These are phyloP conservation scores for Chlorella sp. DNA, from an alignment of 139 green algal genomes.

Conservation along the genomic window DNA sequence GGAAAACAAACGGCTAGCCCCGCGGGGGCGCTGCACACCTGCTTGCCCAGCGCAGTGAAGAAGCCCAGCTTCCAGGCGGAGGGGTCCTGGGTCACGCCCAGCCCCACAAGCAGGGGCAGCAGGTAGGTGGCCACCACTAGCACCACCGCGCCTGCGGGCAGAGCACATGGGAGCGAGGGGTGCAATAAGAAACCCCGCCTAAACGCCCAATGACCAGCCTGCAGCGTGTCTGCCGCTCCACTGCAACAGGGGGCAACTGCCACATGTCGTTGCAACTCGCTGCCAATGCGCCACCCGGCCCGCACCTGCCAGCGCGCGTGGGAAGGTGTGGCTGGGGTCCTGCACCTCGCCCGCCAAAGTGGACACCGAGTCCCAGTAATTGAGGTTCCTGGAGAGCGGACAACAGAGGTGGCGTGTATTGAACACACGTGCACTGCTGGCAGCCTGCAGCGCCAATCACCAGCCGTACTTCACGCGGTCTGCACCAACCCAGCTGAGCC, in stretches of 20 bases:
- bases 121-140: slow-evolving; percentile 79
- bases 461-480: no score
- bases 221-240: slow-evolving; percentile 61
- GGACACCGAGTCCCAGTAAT: slow-evolving; percentile 92
- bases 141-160: slow-evolving; percentile 53
- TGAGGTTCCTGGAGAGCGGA: slow-evolving; percentile 72
- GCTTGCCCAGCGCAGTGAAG: slow-evolving; percentile 77
- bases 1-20: no score
- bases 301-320: slow-evolving; percentile 75
- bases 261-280: no score
- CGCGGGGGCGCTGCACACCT: slow-evolving; percentile 51
- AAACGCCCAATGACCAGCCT: neutral
- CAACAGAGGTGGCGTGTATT: neutral
- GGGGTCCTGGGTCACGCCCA: slow-evolving; percentile 64
- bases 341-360: slow-evolving; percentile 93
- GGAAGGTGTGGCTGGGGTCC: slow-evolving; percentile 76
- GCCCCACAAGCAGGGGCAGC: slow-evolving; percentile 78
- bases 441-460: neutral
- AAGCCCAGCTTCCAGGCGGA: slow-evolving; percentile 86
- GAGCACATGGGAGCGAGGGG: neutral
- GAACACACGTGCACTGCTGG: neutral
- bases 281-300: no score
- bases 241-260: slow-evolving; percentile 42
- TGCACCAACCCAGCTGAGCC: neutral
- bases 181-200: neutral